phyloP scores from a whole-genome alignment of 2,329 filamentous ascomycete genomes.

The Claviceps citrina region DNA sequence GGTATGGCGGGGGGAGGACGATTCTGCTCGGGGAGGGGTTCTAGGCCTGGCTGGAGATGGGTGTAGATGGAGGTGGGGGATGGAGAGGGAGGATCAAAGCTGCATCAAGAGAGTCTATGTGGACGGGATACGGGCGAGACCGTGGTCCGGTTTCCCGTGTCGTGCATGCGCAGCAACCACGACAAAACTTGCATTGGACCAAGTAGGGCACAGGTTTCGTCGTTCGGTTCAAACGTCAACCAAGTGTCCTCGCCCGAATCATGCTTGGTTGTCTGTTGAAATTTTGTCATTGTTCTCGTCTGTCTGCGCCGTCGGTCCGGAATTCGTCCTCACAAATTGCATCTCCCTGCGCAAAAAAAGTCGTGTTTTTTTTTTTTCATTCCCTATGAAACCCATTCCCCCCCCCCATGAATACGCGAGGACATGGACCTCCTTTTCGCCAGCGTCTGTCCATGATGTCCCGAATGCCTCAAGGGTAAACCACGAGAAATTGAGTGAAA shows the following conservation, averaged over 20 bases:
- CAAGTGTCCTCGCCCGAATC: no score
- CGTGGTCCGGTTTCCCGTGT: no score
- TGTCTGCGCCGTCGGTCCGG: not conserved
- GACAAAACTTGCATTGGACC: no score
- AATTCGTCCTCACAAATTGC: not conserved
- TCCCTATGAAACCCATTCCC: conserved; percentile 27
- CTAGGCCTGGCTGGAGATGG: conserved; percentile 13
- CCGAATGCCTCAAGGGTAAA: conserved; percentile 30
- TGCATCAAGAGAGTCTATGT: no score
- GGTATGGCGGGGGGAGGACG: conserved; percentile 74
- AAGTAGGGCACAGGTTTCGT: no score
- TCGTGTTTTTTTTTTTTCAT: conserved; percentile 11
- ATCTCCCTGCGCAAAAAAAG: conserved; percentile 7
- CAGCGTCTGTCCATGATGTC: conserved; percentile 35
- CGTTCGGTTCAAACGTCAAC: no score
- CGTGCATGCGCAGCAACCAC: no score
- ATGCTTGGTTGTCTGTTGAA: no score
- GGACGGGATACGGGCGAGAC: no score
- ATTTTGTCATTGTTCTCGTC: no score
- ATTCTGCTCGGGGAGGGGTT: conserved; percentile 49
- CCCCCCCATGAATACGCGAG: conserved; percentile 23
- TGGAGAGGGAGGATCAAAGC: no score
- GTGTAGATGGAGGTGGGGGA: no score
- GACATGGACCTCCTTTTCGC: conserved; percentile 31
- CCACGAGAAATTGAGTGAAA: conserved; percentile 26